Evolutionary conservation across 192 early-diverging fungal genomes (phyloP).

Genomic region (Coemansia sp.): DNA sequence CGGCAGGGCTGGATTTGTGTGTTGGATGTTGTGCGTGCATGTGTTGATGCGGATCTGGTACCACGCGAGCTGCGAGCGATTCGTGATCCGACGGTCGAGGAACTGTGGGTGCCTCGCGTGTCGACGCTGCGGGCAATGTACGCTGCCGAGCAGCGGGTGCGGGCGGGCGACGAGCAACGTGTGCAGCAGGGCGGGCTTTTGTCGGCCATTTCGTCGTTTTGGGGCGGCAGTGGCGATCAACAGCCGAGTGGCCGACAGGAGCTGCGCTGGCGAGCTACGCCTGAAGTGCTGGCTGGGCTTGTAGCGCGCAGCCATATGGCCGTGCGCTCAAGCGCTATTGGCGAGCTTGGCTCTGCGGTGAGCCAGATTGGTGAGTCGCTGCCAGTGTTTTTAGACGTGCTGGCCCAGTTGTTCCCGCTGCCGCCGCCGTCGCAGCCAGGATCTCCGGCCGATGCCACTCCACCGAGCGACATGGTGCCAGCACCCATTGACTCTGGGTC

Average conservation of each 20-base stretch:
- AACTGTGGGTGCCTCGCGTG: constrained; percentile 42
- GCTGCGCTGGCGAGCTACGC: constrained; percentile 44
- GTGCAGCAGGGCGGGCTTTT: constrained; percentile 30
- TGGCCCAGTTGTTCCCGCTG: constrained; percentile 34
- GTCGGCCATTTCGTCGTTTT: constrained; percentile 48
- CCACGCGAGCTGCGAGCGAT: constrained; percentile 21
- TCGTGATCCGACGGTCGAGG: constrained; percentile 8
- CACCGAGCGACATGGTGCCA: not conserved
- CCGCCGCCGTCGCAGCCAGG: constrained; percentile 28
- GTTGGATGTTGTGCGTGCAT: constrained; percentile 67
- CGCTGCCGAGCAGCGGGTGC: constrained; percentile 23
- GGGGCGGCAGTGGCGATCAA: constrained; percentile 22
- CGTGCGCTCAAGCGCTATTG: constrained; percentile 26
- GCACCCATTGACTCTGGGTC: not conserved
- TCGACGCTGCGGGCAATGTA: constrained; percentile 39
- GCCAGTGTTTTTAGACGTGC: constrained; percentile 19
- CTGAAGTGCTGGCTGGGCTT: constrained; percentile 27
- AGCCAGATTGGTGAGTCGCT: constrained; percentile 11
- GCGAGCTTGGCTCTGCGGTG: constrained; percentile 9
- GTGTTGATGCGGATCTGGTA: constrained; percentile 33
- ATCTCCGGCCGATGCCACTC: constrained; percentile 20
- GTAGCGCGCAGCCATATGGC: constrained; percentile 27
- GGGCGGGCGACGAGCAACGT: constrained; percentile 4
- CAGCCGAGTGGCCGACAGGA: constrained; percentile 18
- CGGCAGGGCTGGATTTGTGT: constrained; percentile 58